phyloP scores from a whole-genome alignment of 208 protist genomes.

The Crithidia mellificae region DNA sequence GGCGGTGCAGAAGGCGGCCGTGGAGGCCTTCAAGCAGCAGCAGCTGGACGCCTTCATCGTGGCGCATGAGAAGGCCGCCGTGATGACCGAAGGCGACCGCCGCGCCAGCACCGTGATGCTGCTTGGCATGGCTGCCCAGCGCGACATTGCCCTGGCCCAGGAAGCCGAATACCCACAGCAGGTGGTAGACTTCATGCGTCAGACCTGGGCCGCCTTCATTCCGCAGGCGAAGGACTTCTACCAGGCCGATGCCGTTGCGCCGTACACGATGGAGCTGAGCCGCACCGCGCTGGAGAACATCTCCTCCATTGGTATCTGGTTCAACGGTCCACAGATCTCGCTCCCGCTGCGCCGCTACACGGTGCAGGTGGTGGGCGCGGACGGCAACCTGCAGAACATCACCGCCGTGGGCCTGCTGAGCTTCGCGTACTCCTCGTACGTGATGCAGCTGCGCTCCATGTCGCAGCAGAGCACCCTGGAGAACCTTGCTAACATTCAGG shows the following conservation, averaged over 20 bases:
- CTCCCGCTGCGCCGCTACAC: conserved; percentile 69
- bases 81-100: conserved; percentile 35
- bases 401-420: conserved; percentile 61
- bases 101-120: conserved; percentile 51
- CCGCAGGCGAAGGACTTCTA: conserved; percentile 52
- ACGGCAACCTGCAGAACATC: conserved; percentile 44
- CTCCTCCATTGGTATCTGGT: conserved; percentile 78
- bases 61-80: conserved; percentile 28
- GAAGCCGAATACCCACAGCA: conserved; percentile 28
- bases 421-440: conserved; percentile 80
- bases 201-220: conserved; percentile 63
- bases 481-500: conserved; percentile 47
- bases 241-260: conserved; percentile 15
- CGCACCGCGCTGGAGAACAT: conserved; percentile 65
- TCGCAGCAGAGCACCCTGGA: conserved; percentile 50
- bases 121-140: conserved; percentile 46
- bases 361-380: conserved; percentile 39
- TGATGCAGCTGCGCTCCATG: conserved; percentile 58
- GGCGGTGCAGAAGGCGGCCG: conserved; percentile 31
- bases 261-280: conserved; percentile 27
- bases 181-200: conserved; percentile 53
- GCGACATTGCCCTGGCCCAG: conserved; percentile 30
- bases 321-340: conserved; percentile 53
- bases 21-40: conserved; percentile 29
- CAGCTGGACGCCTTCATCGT: conserved; percentile 52